These are phyloP conservation scores for Castanea crenata DNA, from an alignment of 306 rosid genomes.

Conservation along the genomic window DNA sequence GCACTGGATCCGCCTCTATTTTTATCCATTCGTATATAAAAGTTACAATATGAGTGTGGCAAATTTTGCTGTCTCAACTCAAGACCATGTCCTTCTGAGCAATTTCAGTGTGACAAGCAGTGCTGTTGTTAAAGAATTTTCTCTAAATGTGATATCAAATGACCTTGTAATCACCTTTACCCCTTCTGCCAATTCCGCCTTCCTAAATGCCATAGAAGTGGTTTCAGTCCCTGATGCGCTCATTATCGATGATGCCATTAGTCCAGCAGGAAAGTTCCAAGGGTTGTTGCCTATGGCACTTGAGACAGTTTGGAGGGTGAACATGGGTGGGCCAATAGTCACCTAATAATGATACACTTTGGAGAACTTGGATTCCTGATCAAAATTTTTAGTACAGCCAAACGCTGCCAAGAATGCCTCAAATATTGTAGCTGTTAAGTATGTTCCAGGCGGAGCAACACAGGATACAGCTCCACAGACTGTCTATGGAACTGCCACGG, in stretches of 20 bases:
- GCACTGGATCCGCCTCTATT: conserved; percentile 92
- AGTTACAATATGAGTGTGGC: conserved; percentile 51
- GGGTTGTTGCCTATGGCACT: conserved; percentile 51
- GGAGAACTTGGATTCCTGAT: conserved; percentile 79
- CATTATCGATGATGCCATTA: conserved; percentile 45
- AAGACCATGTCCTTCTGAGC: conserved; percentile 45
- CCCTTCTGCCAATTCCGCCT: conserved; percentile 56
- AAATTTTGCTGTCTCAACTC: conserved; percentile 54
- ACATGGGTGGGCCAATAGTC: conserved; percentile 88
- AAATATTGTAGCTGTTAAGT: conserved; percentile 53
- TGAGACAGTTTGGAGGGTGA: conserved; percentile 82
- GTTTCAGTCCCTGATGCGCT: conserved; percentile 67
- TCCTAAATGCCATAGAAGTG: conserved; percentile 80
- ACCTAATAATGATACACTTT: conserved; percentile 53
- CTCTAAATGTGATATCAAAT: conserved; percentile 45
- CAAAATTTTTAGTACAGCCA: conserved; percentile 35
- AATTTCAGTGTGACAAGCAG: conserved; percentile 45
- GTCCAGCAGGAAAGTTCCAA: conserved; percentile 25
- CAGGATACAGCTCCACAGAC: conserved; percentile 54
- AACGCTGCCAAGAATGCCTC: conserved; percentile 41
- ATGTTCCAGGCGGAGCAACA: conserved; percentile 45
- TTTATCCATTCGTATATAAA: conserved; percentile 52
- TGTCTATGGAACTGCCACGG: conserved; percentile 75
- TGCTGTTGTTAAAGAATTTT: conserved; percentile 59
- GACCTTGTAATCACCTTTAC: conserved; percentile 52